A percentile compares a stretch with the other conserved stretches of the same genome.
Conservation (phyloP, 75 land plant species). For the Cunninghamia lanceolata region DNA sequence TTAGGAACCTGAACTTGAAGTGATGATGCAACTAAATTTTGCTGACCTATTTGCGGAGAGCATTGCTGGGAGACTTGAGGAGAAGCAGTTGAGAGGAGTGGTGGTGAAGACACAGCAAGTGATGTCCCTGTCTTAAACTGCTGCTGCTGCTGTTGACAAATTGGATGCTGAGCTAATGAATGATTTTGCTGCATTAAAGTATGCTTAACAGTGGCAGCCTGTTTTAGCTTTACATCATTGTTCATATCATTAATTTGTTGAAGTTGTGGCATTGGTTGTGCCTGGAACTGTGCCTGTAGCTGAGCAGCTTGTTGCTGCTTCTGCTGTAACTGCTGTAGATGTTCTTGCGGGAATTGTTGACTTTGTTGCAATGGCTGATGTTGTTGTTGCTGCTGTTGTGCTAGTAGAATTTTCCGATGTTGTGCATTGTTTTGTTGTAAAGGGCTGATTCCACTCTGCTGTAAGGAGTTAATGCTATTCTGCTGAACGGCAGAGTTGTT, state of each 20-base stretch:
- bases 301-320: constrained; percentile 48
- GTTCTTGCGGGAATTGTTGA: not conserved
- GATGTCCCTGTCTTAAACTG: constrained; percentile 51
- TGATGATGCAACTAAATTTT: constrained; percentile 24
- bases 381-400: not conserved
- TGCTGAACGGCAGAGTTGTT: constrained; percentile 45
- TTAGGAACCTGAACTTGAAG: constrained; percentile 36
- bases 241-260: constrained; percentile 64
- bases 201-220: not conserved
- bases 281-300: constrained; percentile 44
- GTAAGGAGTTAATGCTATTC: constrained; percentile 22
- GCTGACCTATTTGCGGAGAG: constrained; percentile 86
- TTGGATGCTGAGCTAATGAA: constrained; percentile 28
- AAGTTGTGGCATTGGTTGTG: constrained; percentile 57
- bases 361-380: not conserved
- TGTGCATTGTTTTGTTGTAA: constrained; percentile 33
- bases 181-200: constrained; percentile 19
- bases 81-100: constrained; percentile 72
- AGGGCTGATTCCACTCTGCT: constrained; percentile 37
- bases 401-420: not conserved
- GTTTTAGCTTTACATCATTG: constrained; percentile 42
- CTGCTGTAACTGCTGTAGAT: constrained; percentile 39
- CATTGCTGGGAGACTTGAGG: constrained; percentile 82
- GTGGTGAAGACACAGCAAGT: constrained; percentile 76
- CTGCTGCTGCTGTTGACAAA: constrained; percentile 52